A percentile compares a stretch with the other conserved stretches of the same genome.
These are phyloP conservation scores for Naganishia kalamii DNA, from an alignment of 768 basidiomycete species.

Conservation along the genomic window DNA sequence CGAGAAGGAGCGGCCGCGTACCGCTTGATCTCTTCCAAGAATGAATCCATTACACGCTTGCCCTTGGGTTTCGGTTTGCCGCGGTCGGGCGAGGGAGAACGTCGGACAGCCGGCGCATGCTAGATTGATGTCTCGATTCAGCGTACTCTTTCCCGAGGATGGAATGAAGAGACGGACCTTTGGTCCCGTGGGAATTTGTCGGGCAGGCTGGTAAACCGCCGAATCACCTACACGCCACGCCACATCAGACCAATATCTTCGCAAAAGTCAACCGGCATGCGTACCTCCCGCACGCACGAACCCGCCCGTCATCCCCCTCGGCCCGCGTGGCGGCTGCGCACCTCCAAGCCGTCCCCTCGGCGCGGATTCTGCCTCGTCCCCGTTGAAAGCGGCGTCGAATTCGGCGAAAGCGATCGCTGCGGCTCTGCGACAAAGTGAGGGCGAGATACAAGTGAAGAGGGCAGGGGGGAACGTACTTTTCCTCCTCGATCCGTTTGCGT, in stretches of 20 bases:
- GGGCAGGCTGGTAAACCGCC: conserved; percentile 18
- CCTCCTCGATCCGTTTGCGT: conserved; percentile 60
- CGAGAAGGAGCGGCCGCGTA: no score
- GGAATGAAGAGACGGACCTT: no score
- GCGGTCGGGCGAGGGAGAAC: conserved; percentile 55
- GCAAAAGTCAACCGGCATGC: neutral
- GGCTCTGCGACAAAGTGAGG: conserved; percentile 6
- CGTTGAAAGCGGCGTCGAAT: conserved; percentile 42
- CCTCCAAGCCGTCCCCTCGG: conserved; percentile 15
- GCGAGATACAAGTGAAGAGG: neutral
- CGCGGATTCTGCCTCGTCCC: conserved; percentile 21
- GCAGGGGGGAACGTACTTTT: conserved; percentile 28
- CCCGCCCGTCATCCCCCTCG: conserved; percentile 29
- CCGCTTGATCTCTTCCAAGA: conserved; percentile 95
- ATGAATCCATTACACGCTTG: conserved; percentile 90
- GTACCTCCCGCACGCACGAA: conserved; percentile 46
- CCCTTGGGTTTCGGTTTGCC: conserved; percentile 64
- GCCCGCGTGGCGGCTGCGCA: conserved; percentile 18
- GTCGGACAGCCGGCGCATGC: no score
- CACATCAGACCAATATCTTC: neutral
- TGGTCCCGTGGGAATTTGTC: conserved; percentile 19
- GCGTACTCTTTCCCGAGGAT: no score
- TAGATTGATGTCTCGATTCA: no score
- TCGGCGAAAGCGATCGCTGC: conserved; percentile 44
- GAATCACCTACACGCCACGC: neutral